A percentile compares a stretch with the other conserved stretches of the same genome.
Evolutionary conservation across 2,329 filamentous ascomycete genomes (phyloP).

Genomic region (Pseudogymnoascus verrucosus): DNA sequence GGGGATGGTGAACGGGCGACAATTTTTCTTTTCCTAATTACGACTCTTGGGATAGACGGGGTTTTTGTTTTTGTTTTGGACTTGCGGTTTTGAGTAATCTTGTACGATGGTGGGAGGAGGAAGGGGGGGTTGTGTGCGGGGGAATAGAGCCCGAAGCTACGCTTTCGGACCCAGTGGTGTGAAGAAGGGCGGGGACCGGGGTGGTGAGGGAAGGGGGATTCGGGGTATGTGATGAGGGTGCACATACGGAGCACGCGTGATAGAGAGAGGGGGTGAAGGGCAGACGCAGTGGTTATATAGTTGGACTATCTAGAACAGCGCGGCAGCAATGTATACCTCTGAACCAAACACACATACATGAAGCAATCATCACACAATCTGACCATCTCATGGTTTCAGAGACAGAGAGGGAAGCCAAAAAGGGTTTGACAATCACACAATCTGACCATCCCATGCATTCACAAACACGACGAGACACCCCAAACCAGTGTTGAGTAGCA

Average conservation of each 20-base stretch:
- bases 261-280: background rate
- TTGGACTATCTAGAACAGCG: background rate
- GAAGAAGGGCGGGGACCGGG: background rate
- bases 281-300: background rate
- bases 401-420: background rate
- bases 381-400: background rate
- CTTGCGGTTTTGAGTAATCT: background rate
- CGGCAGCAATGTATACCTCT: conserved; percentile 2
- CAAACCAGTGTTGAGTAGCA: background rate
- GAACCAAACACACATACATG: background rate
- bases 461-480: too few relatives aligned
- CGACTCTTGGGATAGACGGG: conserved; percentile 4
- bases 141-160: background rate
- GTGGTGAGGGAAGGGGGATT: background rate
- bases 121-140: background rate
- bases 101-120: background rate
- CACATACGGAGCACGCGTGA: background rate
- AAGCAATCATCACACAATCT: background rate
- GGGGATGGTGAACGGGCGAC: background rate
- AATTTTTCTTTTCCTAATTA: conserved; percentile 5
- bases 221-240: background rate
- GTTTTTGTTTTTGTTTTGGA: background rate
- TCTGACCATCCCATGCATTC: too few relatives aligned
- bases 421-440: too few relatives aligned
- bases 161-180: background rate